A percentile compares a stretch with the other conserved stretches of the same genome.
These are phyloP conservation scores for Haplosporangium gracile DNA, from an alignment of 192 early-diverging fungal species.

Conservation along the genomic window DNA sequence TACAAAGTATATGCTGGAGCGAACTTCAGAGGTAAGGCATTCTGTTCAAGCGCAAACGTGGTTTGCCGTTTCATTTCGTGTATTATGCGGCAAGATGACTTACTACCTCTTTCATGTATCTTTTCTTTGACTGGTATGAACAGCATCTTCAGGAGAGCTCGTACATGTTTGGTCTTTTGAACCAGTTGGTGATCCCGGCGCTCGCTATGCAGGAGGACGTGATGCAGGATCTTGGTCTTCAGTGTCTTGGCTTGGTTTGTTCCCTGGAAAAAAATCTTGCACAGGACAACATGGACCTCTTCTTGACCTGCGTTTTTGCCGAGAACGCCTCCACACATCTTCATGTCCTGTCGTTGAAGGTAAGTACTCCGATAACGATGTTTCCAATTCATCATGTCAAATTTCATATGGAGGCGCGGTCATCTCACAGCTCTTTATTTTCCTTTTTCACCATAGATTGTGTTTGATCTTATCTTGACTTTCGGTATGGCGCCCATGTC, in stretches of 20 bases:
- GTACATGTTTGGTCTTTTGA: conserved; percentile 80
- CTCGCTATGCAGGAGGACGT: conserved; percentile 75
- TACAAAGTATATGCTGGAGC: conserved; percentile 77
- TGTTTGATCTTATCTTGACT: conserved; percentile 73
- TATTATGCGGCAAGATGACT: neutral
- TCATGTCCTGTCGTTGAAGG: conserved; percentile 78
- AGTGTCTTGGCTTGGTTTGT: conserved; percentile 87
- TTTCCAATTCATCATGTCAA: neutral
- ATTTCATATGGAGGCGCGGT: neutral
- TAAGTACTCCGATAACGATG: conserved; percentile 20
- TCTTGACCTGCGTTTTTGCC: conserved; percentile 73
- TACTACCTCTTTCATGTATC: neutral
- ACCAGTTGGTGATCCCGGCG: conserved; percentile 79
- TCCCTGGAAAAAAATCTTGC: conserved; percentile 82
- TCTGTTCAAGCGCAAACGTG: neutral
- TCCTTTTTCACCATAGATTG: conserved; percentile 53
- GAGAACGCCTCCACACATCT: conserved; percentile 69
- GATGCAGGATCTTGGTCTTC: conserved; percentile 82
- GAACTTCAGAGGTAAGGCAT: conserved; percentile 69
- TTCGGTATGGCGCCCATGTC: conserved; percentile 66
- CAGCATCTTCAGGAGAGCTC: conserved; percentile 77
- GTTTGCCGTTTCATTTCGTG: neutral
- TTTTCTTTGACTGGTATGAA: neutral
- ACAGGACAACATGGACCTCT: conserved; percentile 77
- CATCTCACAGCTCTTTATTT: neutral